Conservation (phyloP, 2,329 filamentous ascomycete genomes). For the Aspergillus pseudonomiae region DNA sequence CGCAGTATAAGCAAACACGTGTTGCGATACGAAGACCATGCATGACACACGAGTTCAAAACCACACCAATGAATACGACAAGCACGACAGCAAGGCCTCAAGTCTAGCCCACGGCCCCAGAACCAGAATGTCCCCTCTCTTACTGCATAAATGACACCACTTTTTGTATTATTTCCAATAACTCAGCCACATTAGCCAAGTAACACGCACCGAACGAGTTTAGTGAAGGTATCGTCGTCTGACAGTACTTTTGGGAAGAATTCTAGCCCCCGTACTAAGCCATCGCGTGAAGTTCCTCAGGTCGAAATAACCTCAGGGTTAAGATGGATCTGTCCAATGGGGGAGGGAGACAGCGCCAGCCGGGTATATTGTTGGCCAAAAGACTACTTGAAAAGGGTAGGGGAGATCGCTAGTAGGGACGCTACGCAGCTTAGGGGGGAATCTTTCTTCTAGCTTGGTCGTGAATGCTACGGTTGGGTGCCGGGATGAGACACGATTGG, state of each 20-base stretch:
- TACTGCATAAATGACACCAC: background rate
- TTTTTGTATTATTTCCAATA: background rate
- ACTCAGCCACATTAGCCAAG: too few relatives aligned
- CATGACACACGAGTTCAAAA: background rate
- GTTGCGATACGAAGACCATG: slow-evolving; percentile 1
- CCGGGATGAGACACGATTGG: background rate
- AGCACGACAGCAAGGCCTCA: background rate
- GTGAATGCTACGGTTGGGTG: background rate
- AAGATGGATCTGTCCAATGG: background rate
- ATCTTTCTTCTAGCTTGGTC: background rate
- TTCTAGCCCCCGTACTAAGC: background rate
- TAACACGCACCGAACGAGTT: too few relatives aligned
- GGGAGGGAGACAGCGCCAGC: background rate
- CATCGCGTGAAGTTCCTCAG: background rate
- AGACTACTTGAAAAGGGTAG: background rate
- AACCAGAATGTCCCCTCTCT: background rate
- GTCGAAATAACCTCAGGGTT: background rate
- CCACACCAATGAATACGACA: background rate
- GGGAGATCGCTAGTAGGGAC: background rate
- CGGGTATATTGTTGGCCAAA: background rate
- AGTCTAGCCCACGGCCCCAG: background rate
- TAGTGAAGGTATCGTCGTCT: background rate
- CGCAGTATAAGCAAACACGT: slow-evolving; percentile 1
- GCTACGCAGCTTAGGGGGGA: background rate
- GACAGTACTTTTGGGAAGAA: background rate